Conservation (phyloP, 2,329 filamentous ascomycete genomes). For the Fusarium subglutinans region DNA sequence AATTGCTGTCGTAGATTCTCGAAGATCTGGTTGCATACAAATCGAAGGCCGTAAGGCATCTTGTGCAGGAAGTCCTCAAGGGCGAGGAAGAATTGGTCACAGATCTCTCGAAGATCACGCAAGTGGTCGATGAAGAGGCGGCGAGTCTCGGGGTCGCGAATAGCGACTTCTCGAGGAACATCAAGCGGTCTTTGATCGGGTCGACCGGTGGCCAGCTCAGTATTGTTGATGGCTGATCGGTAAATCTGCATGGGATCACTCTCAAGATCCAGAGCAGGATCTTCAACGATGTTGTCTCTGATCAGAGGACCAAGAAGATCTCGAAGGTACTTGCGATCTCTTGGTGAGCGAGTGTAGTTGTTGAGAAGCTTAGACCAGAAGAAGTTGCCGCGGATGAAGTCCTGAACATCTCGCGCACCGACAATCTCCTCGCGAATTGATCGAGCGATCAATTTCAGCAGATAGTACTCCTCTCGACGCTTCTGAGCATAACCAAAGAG, state of each 20-base stretch:
- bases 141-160: conserved; percentile 92
- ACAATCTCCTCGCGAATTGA: conserved; percentile 90
- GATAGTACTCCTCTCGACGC: conserved; percentile 93
- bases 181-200: conserved; percentile 84
- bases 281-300: conserved; percentile 91
- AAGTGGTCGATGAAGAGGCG: conserved; percentile 94
- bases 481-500: conserved; percentile 98
- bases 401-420: conserved; percentile 75
- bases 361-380: conserved; percentile 90
- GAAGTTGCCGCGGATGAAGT: conserved; percentile 88
- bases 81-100: conserved; percentile 85
- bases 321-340: conserved; percentile 90
- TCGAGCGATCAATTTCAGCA: conserved; percentile 85
- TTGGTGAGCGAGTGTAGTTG: conserved; percentile 89
- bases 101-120: conserved; percentile 92
- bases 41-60: conserved; percentile 94
- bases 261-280: conserved; percentile 89
- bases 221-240: conserved; percentile 93
- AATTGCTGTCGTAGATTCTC: conserved; percentile 81
- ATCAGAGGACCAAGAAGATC: conserved; percentile 87
- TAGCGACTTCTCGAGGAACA: conserved; percentile 91
- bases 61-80: conserved; percentile 85
- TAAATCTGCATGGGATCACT: conserved; percentile 99
- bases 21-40: conserved; percentile 86
- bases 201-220: conserved; percentile 90